These are phyloP conservation scores for Trypethelium eluteriae DNA, from an alignment of 495 filamentous ascomycete species.

Conservation along the genomic window DNA sequence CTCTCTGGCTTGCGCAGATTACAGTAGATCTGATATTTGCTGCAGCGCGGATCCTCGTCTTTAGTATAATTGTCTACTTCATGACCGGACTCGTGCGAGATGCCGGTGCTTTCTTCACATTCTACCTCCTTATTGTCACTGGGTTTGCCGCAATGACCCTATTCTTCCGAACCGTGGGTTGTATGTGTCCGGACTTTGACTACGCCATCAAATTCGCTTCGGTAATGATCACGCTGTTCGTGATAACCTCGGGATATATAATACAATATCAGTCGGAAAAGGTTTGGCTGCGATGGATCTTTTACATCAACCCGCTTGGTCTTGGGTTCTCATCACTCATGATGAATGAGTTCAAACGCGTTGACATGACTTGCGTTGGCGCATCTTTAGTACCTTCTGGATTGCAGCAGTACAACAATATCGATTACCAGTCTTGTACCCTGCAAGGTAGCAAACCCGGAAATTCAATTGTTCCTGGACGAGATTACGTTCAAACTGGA, in stretches of 20 bases:
- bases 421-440: slow-evolving; percentile 67
- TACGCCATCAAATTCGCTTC: slow-evolving; percentile 76
- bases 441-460: slow-evolving; percentile 60
- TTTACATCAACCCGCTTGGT: slow-evolving; percentile 71
- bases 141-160: slow-evolving; percentile 72
- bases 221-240: slow-evolving; percentile 67
- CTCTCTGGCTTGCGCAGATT: slow-evolving; percentile 73
- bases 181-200: slow-evolving; percentile 74
- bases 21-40: slow-evolving; percentile 68
- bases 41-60: slow-evolving; percentile 58
- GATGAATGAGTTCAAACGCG: slow-evolving; percentile 69
- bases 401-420: slow-evolving; percentile 48
- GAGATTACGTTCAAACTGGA: slow-evolving; percentile 52
- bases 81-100: slow-evolving; percentile 60
- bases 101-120: slow-evolving; percentile 73
- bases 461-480: slow-evolving; percentile 49
- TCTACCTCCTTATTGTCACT: slow-evolving; percentile 59
- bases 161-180: slow-evolving; percentile 71
- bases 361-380: slow-evolving; percentile 55
- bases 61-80: slow-evolving; percentile 72
- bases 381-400: slow-evolving; percentile 60
- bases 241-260: slow-evolving; percentile 71
- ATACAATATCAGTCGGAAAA: slow-evolving; percentile 64
- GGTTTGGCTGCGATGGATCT: slow-evolving; percentile 74
- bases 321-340: slow-evolving; percentile 67